Evolutionary conservation across 2,329 filamentous ascomycete species (phyloP).

Genomic region (Venturia effusa): DNA sequence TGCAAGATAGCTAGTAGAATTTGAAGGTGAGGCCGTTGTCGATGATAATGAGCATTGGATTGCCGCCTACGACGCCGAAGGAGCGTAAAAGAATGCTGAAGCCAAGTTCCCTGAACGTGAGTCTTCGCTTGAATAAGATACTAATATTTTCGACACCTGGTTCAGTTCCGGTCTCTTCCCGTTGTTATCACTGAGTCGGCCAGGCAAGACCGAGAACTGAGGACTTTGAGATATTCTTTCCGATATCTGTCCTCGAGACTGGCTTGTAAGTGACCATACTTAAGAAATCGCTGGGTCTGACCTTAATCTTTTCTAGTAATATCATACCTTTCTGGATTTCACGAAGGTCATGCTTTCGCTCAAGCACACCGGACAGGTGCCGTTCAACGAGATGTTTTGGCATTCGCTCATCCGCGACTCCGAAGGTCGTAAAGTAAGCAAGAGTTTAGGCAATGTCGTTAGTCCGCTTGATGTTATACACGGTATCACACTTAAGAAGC

Average conservation of each 20-base stretch:
- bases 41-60: too few species aligned
- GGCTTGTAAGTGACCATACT: too few species aligned
- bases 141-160: conserved; percentile 92
- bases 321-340: conserved; percentile 92
- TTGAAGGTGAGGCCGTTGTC: too few species aligned
- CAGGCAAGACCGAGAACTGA: conserved; percentile 60
- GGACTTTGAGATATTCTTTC: conserved; percentile 75
- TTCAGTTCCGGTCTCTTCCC: conserved; percentile 94
- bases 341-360: conserved; percentile 87
- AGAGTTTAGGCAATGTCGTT: conserved; percentile 89
- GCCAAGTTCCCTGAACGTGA: conserved; percentile 71
- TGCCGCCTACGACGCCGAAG: too few species aligned
- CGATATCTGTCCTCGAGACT: conserved; percentile 80
- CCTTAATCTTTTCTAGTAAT: too few species aligned
- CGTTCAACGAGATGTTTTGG: conserved; percentile 92
- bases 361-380: conserved; percentile 82
- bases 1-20: too few species aligned
- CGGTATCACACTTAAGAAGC: conserved; percentile 64
- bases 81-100: conserved; percentile 67
- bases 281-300: too few species aligned
- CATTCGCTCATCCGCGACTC: conserved; percentile 87
- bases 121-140: conserved; percentile 70
- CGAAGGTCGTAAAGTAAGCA: conserved; percentile 94
- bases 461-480: conserved; percentile 89
- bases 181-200: conserved; percentile 89